Percentiles rank a stretch among this genome's conserved stretches.
These are phyloP conservation scores for Heritiera littoralis DNA, from an alignment of 345 rosid genomes.

Conservation along the genomic window DNA sequence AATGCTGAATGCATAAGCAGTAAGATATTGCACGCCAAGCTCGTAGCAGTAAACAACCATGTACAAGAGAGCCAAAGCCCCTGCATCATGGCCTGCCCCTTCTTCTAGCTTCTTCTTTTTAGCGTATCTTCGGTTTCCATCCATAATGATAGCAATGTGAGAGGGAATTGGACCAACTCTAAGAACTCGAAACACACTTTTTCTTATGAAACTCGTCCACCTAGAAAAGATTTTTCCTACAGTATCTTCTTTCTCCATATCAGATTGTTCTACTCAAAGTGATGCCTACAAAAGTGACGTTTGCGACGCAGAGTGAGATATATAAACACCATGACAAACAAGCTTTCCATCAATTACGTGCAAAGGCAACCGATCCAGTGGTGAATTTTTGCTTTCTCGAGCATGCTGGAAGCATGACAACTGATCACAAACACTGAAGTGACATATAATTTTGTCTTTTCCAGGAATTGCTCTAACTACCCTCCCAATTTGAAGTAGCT, in stretches of 20 bases:
- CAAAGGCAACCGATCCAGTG: not conserved
- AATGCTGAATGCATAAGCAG: constrained; percentile 60
- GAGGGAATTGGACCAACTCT: constrained; percentile 9
- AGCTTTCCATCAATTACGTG: not conserved
- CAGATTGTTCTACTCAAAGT: not conserved
- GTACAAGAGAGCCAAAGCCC: not conserved
- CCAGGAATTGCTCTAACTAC: constrained; percentile 6
- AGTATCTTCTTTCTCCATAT: not conserved
- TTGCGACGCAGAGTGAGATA: not conserved
- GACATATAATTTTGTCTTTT: not conserved
- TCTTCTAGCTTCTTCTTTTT: not conserved
- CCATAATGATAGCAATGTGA: constrained; percentile 1
- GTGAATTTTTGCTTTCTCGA: not conserved
- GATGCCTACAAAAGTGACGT: not conserved
- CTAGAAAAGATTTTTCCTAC: not conserved
- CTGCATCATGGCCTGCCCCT: not conserved
- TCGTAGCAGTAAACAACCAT: constrained; percentile 19
- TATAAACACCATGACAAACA: not conserved
- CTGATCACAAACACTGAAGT: not conserved
- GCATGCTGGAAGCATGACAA: constrained; percentile 9
- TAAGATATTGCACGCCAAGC: constrained; percentile 45
- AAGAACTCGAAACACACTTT: not conserved
- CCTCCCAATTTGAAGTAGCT: not conserved
- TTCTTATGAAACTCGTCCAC: not conserved
- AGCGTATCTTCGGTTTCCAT: constrained; percentile 15